Evolutionary conservation across 2,329 filamentous ascomycete species (phyloP), one percentile per base, ranked within the genome.

Genomic region (Amauroascus niger): DNA sequence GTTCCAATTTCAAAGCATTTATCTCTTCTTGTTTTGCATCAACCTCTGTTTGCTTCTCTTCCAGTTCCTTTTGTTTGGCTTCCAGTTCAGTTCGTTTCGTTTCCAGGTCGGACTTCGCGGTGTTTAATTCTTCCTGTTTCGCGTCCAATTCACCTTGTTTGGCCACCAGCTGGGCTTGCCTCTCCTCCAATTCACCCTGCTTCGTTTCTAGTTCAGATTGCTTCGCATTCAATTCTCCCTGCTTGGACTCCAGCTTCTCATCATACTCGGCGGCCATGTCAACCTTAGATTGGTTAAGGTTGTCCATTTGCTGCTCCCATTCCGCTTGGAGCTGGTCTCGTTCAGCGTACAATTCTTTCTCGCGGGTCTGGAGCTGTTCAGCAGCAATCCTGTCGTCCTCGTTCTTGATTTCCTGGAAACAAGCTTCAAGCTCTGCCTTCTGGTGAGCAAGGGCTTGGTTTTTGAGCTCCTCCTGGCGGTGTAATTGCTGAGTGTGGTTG

Each of bases 321-420:
- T 64, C 66, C 14, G 59, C 59, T 50, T 65, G 67, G 53, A 66
- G 63, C 18, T 63, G 56, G 41, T 67, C 67, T 32, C 66, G 66
- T 55, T 71, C 64, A 14, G 70, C 67, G 4, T 68, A 65, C 53
- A 78, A 68, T 56, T 76, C 71, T 54, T 71, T 68, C 56, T 74
- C 68, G 26, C 67, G 69, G 20, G 61, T 62, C 35, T 66, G 67
- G 56, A 69, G 61, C 13, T 60, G 62, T 51, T 72, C 69, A 1
- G 65, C 62, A 20, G 69, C 70, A 1, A 67, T 60, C 48, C 63
- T 68, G 59, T 71, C 68, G 37, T 74, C 71, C 55, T 73, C 71
- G 4, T 61, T 62, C 58, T 70, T 71, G 56, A 74, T 72, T 43
- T 70, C 71, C 56, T 78, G 75, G 37, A 76, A 76, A 2, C 70